Conservation (phyloP, 2,329 filamentous ascomycete genomes). For the Fusarium gaditjirri region DNA sequence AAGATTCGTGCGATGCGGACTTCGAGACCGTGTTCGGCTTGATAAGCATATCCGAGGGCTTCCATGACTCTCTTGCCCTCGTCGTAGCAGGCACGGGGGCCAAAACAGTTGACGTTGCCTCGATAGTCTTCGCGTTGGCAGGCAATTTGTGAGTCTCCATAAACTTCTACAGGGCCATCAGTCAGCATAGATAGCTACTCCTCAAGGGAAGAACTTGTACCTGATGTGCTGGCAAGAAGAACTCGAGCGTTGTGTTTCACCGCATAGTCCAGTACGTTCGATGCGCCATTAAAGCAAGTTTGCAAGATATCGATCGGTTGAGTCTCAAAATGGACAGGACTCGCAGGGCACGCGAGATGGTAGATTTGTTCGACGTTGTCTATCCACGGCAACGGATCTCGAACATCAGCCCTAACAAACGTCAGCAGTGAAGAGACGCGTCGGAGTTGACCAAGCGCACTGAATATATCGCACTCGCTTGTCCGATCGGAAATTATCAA, state of each 20-base stretch:
- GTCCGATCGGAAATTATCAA: slow-evolving; percentile 10
- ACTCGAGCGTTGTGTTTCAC: slow-evolving; percentile 31
- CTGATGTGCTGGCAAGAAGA: slow-evolving; percentile 32
- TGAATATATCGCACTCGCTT: slow-evolving; percentile 24
- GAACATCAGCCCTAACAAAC: slow-evolving; percentile 15
- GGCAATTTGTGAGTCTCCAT: slow-evolving; percentile 22
- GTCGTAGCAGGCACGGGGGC: slow-evolving; percentile 54
- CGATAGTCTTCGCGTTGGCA: slow-evolving; percentile 46
- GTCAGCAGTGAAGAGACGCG: not conserved
- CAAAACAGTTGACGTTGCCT: slow-evolving; percentile 55
- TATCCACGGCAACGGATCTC: slow-evolving; percentile 29
- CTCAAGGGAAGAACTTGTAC: not conserved
- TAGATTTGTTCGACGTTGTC: slow-evolving; percentile 32
- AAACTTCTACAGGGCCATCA: slow-evolving; percentile 8
- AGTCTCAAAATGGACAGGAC: slow-evolving; percentile 30
- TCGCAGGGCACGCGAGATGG: slow-evolving; percentile 35
- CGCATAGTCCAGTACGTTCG: slow-evolving; percentile 31
- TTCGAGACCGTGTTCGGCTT: slow-evolving; percentile 29
- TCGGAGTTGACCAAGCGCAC: not conserved
- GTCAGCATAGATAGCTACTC: not conserved
- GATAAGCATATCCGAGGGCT: slow-evolving; percentile 49
- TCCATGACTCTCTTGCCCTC: slow-evolving; percentile 55
- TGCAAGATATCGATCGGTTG: slow-evolving; percentile 35
- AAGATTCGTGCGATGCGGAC: slow-evolving; percentile 40
- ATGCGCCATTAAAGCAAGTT: slow-evolving; percentile 33